These are phyloP conservation scores for Alternaria arbusti DNA, from an alignment of 2,329 filamentous ascomycete species.

Conservation along the genomic window DNA sequence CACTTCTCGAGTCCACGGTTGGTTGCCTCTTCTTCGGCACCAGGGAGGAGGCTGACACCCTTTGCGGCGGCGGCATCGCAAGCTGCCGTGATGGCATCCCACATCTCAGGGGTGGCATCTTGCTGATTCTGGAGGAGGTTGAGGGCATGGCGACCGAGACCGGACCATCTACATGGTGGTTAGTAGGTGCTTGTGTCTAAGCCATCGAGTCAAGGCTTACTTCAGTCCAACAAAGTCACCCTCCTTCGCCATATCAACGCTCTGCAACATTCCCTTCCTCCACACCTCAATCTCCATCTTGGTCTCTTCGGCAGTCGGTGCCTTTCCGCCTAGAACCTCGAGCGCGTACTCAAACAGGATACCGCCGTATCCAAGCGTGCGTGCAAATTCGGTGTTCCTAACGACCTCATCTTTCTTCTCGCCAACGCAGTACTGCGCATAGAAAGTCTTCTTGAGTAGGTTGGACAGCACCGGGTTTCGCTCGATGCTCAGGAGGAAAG, in stretches of 20 bases:
- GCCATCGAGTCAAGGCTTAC: conserved; percentile 31
- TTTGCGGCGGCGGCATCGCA: conserved; percentile 74
- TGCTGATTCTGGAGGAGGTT: conserved; percentile 68
- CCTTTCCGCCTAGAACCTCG: conserved; percentile 74
- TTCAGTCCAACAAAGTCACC: conserved; percentile 64
- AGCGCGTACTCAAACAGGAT: conserved; percentile 85
- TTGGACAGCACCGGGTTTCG: conserved; percentile 73
- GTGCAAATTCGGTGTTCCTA: conserved; percentile 63
- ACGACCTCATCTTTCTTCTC: conserved; percentile 73
- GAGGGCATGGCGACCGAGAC: conserved; percentile 77
- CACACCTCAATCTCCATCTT: conserved; percentile 71
- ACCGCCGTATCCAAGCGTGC: conserved; percentile 82
- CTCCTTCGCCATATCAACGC: conserved; percentile 62
- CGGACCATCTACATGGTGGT: conserved; percentile 68
- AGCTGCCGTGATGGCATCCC: conserved; percentile 73
- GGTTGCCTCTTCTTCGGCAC: conserved; percentile 82
- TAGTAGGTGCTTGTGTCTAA: conserved; percentile 10
- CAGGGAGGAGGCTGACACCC: conserved; percentile 77
- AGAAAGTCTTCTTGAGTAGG: conserved; percentile 81
- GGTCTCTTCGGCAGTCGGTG: conserved; percentile 61
- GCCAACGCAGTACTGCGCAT: conserved; percentile 89
- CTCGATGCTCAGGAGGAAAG: conserved; percentile 73
- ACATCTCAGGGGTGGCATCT: conserved; percentile 68
- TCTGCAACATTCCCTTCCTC: conserved; percentile 76
- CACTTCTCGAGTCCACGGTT: conserved; percentile 82